Evolutionary conservation across 2,329 filamentous ascomycete species (phyloP), one percentile per base, ranked within the genome.

Genomic region (Cladosporium oxysporum): DNA sequence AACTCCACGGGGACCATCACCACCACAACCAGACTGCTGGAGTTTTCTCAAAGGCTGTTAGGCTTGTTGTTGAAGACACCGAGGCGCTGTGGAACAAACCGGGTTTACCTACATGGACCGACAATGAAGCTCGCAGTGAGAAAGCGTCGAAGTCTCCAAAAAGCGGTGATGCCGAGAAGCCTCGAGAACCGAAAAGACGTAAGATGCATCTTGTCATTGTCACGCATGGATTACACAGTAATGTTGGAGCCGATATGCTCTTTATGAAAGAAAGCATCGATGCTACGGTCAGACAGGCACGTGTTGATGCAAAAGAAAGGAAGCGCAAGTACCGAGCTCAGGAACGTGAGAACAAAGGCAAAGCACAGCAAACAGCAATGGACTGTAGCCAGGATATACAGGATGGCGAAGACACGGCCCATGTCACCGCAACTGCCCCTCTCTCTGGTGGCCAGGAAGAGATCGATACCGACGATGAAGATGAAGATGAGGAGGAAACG

Each of bases 181-280:
- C 62, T 21, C 69, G 70, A 61, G 77, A 71, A 65, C 68, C 57
- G 75, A 90, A 88, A 76, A 85, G 85, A 70, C 92, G 92, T 79
- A 94, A 90, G 70, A 84, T 99, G 2, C 95, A 99, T 76, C 82
- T 99, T 50, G 95, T 99, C 28, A 84, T 99, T 37, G 80, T 99
- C 59, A 98, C 95, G 0, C 95, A 99, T 80, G 95, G 95, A 0
- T 79, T 99, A 69, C 95, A 99, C 78, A 97, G 94, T 79, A 99
- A 99, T 76, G 84, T 97, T 14, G 92, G 95, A 5, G 91, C 93
- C 26, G 95, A 99, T 76, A 97, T 99, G 95, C 83, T 99, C 23
- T 99, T 91, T 76, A 81, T 99, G 77, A 99, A 99, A 76, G 95
- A 99, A 79, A 96, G 92, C 78, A 98, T 99, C 68, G 95, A 99